Evolutionary conservation across 164 flowering plant species (phyloP).

Genomic region (Stephania cephalantha): DNA sequence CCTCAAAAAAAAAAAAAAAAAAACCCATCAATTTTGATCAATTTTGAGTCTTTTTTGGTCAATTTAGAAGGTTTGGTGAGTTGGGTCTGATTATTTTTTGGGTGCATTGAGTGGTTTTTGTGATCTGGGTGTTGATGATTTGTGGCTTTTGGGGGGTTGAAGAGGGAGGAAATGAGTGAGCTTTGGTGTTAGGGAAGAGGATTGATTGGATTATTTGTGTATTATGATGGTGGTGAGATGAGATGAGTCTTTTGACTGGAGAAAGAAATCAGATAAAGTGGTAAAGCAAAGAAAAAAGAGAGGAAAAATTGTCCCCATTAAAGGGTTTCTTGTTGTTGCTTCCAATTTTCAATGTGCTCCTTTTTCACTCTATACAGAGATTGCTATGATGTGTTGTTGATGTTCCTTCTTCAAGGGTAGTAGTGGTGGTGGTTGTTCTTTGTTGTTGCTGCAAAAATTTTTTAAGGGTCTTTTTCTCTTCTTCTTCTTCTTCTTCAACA

Average conservation of each 20-base stretch:
- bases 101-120: slow-evolving; percentile 5
- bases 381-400: not conserved
- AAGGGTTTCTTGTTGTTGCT: slow-evolving; percentile 22
- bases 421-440: not conserved
- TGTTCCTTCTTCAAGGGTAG: slow-evolving; percentile 15
- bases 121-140: slow-evolving; percentile 47
- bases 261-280: slow-evolving; percentile 27
- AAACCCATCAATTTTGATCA: not conserved
- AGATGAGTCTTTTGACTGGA: slow-evolving; percentile 41
- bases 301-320: slow-evolving; percentile 41
- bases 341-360: slow-evolving; percentile 4
- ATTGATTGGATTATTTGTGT: slow-evolving; percentile 27
- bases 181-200: slow-evolving; percentile 33
- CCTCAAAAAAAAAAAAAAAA: not conserved
- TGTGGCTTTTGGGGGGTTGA: slow-evolving; percentile 37
- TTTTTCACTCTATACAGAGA: slow-evolving; percentile 22
- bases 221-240: slow-evolving; percentile 29
- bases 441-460: slow-evolving; percentile 5
- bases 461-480: not conserved
- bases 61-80: not conserved
- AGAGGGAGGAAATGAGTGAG: slow-evolving; percentile 19
- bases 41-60: not conserved
- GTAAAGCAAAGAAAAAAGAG: slow-evolving; percentile 8
- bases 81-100: not conserved
- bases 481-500: not conserved